These are phyloP conservation scores for Nymphaea thermarum DNA, from an alignment of 164 flowering plant species.

Conservation along the genomic window DNA sequence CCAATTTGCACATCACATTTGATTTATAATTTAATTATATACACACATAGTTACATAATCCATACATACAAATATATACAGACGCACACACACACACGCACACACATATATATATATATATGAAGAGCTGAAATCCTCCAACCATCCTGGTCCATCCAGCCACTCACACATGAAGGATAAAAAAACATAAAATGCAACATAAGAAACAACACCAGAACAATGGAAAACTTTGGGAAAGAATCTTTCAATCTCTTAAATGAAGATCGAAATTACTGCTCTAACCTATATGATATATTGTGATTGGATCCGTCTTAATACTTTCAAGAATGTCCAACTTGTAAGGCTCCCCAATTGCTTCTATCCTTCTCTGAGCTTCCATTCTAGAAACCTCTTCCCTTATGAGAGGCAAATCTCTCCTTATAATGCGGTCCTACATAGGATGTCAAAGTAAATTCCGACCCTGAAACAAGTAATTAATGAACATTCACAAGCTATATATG, in stretches of 20 bases:
- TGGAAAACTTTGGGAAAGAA: too few species aligned
- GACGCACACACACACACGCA: too few species aligned
- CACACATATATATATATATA: too few species aligned
- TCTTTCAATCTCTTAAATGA: neutral
- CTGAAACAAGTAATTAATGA: constrained; percentile 35
- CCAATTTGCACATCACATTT: too few species aligned
- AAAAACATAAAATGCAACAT: too few species aligned
- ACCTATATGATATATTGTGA: constrained; percentile 94
- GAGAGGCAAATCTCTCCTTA: constrained; percentile 72
- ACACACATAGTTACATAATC: too few species aligned
- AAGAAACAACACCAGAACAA: too few species aligned
- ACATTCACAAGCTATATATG: constrained; percentile 18
- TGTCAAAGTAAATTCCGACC: constrained; percentile 38
- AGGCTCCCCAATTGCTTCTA: constrained; percentile 65
- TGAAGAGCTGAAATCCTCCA: too few species aligned
- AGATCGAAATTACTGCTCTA: constrained; percentile 2
- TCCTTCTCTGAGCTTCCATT: constrained; percentile 80
- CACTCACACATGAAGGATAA: too few species aligned
- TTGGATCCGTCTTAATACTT: constrained; percentile 71
- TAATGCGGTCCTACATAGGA: constrained; percentile 93
- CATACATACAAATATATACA: too few species aligned
- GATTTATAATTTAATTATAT: too few species aligned
- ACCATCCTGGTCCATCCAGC: too few species aligned
- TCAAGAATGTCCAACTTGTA: constrained; percentile 92
- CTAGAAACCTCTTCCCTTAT: constrained; percentile 77